phyloP scores from a whole-genome alignment of 192 early-diverging fungal species.

The Pecoramyces ruminantium region DNA sequence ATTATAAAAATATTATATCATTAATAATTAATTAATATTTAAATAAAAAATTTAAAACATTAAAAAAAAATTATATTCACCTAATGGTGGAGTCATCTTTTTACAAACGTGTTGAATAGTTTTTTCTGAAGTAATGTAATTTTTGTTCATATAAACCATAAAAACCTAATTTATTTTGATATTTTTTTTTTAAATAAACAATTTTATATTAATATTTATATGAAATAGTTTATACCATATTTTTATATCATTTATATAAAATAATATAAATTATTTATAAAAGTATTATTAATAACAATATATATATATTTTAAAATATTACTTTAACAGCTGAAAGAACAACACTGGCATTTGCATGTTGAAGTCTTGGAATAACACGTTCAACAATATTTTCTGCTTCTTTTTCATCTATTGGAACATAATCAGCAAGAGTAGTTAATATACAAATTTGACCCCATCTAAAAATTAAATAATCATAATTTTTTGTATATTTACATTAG shows the following conservation, averaged over 20 bases:
- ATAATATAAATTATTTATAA: no score
- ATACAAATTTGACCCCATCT: conserved; percentile 94
- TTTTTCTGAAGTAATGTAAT: conserved; percentile 72
- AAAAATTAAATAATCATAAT: conserved; percentile 1
- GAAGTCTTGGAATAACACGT: conserved; percentile 71
- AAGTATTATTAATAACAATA: no score
- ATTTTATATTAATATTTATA: no score
- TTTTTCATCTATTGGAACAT: conserved; percentile 63
- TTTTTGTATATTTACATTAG: neutral
- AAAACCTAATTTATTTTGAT: no score
- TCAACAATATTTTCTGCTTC: conserved; percentile 86
- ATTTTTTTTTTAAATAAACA: no score
- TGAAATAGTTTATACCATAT: no score
- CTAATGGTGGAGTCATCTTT: conserved; percentile 79
- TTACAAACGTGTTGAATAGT: conserved; percentile 55
- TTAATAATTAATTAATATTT: no score
- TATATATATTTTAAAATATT: conserved; percentile 66
- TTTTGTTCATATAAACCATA: conserved; percentile 8
- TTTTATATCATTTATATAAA: no score
- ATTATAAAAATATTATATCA: conserved; percentile 3
- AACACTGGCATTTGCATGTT: conserved; percentile 85
- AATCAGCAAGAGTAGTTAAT: conserved; percentile 76
- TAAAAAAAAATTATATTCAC: conserved; percentile 16
- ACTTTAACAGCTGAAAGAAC: conserved; percentile 74
- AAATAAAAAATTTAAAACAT: neutral